These are phyloP conservation scores for Taphrina deformans DNA, from an alignment of 1,139 yeast species.

Conservation along the genomic window DNA sequence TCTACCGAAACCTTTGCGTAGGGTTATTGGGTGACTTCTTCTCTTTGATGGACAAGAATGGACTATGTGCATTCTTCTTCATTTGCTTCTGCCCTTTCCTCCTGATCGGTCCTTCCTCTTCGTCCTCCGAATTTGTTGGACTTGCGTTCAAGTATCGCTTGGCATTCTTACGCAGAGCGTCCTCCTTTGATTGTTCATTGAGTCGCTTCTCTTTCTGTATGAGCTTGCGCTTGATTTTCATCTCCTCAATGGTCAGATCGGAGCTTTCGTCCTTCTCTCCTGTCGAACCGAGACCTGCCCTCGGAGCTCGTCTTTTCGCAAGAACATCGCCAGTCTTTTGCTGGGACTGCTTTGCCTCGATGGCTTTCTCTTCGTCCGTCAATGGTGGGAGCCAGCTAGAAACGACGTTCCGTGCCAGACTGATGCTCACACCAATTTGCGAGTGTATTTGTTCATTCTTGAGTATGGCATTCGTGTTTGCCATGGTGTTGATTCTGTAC, in stretches of 20 bases:
- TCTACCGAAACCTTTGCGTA: not conserved
- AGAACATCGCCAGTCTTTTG: not conserved
- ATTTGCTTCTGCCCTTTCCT: slow-evolving; percentile 9
- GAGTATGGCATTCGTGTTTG: not conserved
- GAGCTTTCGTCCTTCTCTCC: not conserved
- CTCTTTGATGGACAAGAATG: not conserved
- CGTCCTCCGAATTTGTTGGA: not conserved
- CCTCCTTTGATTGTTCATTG: not conserved
- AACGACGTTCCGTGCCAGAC: slow-evolving; percentile 25
- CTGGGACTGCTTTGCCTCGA: not conserved
- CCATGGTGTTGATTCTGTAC: not conserved
- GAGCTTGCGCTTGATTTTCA: slow-evolving; percentile 10
- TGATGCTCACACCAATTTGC: slow-evolving; percentile 31
- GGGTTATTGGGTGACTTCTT: not conserved
- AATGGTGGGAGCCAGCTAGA: slow-evolving; percentile 28
- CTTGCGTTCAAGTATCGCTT: not conserved
- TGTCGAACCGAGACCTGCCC: slow-evolving; percentile 10
- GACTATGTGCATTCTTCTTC: not conserved
- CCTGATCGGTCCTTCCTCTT: not conserved
- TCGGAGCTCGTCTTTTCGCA: slow-evolving; percentile 3
- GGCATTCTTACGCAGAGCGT: not conserved
- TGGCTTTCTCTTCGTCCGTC: slow-evolving; percentile 1
- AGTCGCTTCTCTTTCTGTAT: not conserved
- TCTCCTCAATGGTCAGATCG: not conserved
- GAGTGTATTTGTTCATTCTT: slow-evolving; percentile 9